phyloP scores from a whole-genome alignment of 352 stramenopile genomes.

The Phytopythium chamaehyphon region DNA sequence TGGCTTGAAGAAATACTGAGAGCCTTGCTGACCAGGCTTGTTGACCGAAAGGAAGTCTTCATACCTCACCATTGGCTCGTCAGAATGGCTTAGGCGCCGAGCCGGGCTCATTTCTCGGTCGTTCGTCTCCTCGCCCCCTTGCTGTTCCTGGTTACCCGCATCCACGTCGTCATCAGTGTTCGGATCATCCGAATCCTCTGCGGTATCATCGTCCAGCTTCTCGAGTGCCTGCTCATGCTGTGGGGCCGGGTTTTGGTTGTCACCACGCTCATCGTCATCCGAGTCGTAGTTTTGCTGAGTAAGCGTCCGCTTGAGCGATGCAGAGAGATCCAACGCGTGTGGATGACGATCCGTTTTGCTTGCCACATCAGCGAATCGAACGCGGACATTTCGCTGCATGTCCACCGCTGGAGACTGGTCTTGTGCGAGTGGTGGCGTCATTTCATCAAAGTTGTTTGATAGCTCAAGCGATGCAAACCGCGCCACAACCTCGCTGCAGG shows the following conservation, averaged over 20 bases:
- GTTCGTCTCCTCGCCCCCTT: constrained; percentile 10
- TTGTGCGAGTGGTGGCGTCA: no score
- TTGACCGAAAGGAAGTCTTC: constrained; percentile 25
- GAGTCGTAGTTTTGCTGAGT: constrained; percentile 4
- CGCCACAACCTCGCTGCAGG: no score
- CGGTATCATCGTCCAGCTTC: no score
- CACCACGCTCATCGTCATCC: neutral
- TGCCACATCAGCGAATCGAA: neutral
- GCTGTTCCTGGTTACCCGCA: constrained; percentile 16
- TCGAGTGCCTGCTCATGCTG: no score
- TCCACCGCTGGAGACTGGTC: no score
- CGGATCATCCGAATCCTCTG: no score
- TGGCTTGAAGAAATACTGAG: neutral
- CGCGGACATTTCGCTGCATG: no score
- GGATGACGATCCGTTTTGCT: neutral
- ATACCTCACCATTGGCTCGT: constrained; percentile 36
- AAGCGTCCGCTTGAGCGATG: neutral
- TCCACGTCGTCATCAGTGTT: constrained; percentile 11
- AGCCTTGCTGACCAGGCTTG: constrained; percentile 11
- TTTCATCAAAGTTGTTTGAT: no score
- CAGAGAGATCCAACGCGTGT: no score
- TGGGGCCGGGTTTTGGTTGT: no score
- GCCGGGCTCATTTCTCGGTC: no score
- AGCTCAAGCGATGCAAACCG: no score
- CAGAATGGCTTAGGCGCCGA: neutral